Percentiles rank a stretch among this genome's conserved stretches.
phyloP scores from a whole-genome alignment of 1,139 yeast genomes.

The Taphrina sp. region DNA sequence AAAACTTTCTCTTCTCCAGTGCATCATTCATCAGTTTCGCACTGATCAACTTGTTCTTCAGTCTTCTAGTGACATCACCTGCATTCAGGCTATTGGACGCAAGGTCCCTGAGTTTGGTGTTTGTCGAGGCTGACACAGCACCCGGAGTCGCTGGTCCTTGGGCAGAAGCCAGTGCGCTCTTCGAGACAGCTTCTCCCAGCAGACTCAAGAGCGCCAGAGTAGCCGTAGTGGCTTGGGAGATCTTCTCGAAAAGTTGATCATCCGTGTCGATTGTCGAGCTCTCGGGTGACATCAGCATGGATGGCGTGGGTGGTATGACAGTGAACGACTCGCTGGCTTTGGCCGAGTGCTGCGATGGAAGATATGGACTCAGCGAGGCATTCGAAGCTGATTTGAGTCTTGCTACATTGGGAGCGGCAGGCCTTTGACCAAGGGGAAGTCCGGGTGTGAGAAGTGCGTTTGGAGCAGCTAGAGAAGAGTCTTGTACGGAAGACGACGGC shows the following conservation, averaged over 20 bases:
- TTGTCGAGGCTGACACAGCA: slow-evolving; percentile 49
- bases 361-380: slow-evolving; percentile 10
- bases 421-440: slow-evolving; percentile 1
- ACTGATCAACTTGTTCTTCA: slow-evolving; percentile 58
- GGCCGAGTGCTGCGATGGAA: not conserved
- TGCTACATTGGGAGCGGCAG: slow-evolving; percentile 18
- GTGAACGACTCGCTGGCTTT: slow-evolving; percentile 12
- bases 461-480: slow-evolving; percentile 34
- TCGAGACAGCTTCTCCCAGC: slow-evolving; percentile 70
- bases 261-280: slow-evolving; percentile 58
- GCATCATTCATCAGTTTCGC: slow-evolving; percentile 50
- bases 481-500: slow-evolving; percentile 37
- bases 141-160: slow-evolving; percentile 38
- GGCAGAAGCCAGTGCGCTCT: slow-evolving; percentile 62
- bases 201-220: slow-evolving; percentile 80
- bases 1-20: slow-evolving; percentile 64
- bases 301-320: slow-evolving; percentile 15
- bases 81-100: slow-evolving; percentile 76
- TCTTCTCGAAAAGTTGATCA: slow-evolving; percentile 70
- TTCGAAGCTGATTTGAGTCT: slow-evolving; percentile 25
- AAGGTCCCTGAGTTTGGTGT: slow-evolving; percentile 70
- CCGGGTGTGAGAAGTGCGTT: slow-evolving; percentile 29
- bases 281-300: not conserved
- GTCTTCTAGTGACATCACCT: slow-evolving; percentile 71
- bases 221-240: slow-evolving; percentile 67